Evolutionary conservation across 2,329 filamentous ascomycete genomes (phyloP), one percentile per base, ranked within the genome.

Genomic region (Chalara sp.): DNA sequence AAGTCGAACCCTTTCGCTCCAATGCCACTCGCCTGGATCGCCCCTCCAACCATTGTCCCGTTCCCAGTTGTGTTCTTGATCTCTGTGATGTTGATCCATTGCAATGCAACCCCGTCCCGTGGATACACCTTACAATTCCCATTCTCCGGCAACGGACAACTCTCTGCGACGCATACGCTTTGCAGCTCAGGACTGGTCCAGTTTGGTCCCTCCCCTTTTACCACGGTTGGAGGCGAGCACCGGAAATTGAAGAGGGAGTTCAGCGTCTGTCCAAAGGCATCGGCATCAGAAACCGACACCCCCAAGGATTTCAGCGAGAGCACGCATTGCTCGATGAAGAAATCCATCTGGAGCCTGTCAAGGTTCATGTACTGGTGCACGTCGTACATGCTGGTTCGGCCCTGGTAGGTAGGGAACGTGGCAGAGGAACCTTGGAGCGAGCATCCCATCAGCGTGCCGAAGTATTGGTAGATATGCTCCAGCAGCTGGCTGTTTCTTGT

Each of bases 211-310:
- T 55, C 68, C 73, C 1, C 68, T 59, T 12, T 65, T 57, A 46
- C 72, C 75, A 6, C 51, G 56, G 63, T 81, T 82, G 29, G 69
- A 63, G 12, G 72, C 70, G 62, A 77, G 80, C 28, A 70, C 75
- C 4, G 69, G 47, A 66, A 21, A 21, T 21, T 21, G 21, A 21
- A 21, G 21, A 21, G 21, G 21, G 21, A 21, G 21, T 21, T 21
- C 21, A 21, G 21, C 21, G 21, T 21, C 21, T 21, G 21, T 21
- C 21, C 21, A 21, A 21, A 21, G 21, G 21, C 3, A 21, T 21
- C 21, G 21, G 21, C 21, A 21, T 21, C 21, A 21, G 21, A 21
- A 21, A 21, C 21, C 21, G 21, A 21, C 21, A 21, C 21, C 2
- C 21, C 21, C 21, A 21, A 21, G 21, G 21, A 21, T 21, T 21